Evolutionary conservation across 768 basidiomycete species (phyloP), one percentile per base, ranked within the genome.

Genomic region (Butyriboletus loyo): DNA sequence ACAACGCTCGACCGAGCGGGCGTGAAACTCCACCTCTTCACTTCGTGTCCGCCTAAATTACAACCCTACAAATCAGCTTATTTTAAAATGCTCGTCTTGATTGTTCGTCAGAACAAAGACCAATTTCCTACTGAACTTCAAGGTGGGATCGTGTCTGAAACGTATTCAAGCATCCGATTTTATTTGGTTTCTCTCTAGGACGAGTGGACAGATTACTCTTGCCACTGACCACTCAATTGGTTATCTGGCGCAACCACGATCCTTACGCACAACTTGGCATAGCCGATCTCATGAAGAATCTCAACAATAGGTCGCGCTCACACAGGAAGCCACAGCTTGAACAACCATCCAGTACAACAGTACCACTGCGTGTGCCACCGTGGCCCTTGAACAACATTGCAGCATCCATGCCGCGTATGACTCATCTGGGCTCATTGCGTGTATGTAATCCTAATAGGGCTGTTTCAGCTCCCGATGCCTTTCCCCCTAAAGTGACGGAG

Each of bases 41-140:
- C 73, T 31, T 66, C 72, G 40, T 82, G 81, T 60, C 66, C 76
- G 21, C 56, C 70, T 27, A 59, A 66, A 48, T 62, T 75, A 25
- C 58, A 67, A 36, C 71, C 69, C 11, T 72, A 75, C 67, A 83
- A 81, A 67, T 61, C 66, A 35, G 73, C 72, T 15, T 84, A 83
- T 66, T 72, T 80, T 62, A 73, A 72, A 55, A 65, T 82, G 50
- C 69, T 84, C 37, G 67, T 70, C 37, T 66, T 75, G 57, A 61
- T 79, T 13, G 45, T 65, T 17, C 67, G 74, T 55, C 65, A 67
- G 43, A 75, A 72, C 28, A 62, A 69, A 25, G 40, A 53, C 15
- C 54, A 53, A 37, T 70, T 68, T 59, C 43, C 46, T 19, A 13
- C 34, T 0, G 70, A 72, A 14, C 57, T 72, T 9, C 62, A 52